Evolutionary conservation across 257 asterid species (phyloP).

Genomic region (Solanum gracilifrons): DNA sequence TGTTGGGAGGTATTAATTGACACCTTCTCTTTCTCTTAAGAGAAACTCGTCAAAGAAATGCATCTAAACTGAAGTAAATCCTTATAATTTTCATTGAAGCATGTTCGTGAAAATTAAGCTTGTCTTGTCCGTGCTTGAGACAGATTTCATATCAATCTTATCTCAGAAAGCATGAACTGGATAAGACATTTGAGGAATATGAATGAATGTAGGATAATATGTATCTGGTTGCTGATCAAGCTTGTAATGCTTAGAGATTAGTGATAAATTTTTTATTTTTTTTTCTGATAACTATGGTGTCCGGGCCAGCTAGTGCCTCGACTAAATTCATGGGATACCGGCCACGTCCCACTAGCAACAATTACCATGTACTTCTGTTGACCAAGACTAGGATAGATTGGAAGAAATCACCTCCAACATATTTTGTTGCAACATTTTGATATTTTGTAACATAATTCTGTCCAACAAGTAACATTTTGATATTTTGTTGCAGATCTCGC

Average conservation of each 20-base stretch:
- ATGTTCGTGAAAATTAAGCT: background rate
- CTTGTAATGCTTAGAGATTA: background rate
- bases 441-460: background rate
- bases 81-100: background rate
- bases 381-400: background rate
- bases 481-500: slow-evolving; percentile 51
- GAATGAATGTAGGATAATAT: background rate
- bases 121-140: background rate
- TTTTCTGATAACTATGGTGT: background rate
- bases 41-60: background rate
- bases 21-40: background rate
- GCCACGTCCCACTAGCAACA: background rate
- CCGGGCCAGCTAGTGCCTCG: background rate
- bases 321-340: background rate
- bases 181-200: background rate
- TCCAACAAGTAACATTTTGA: background rate
- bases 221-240: background rate
- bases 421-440: background rate
- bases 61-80: background rate
- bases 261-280: background rate
- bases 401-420: background rate
- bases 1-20: slow-evolving; percentile 53
- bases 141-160: background rate
- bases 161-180: background rate
- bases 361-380: background rate